Percentiles rank a stretch among this genome's conserved stretches.
phyloP scores from a whole-genome alignment of 306 rosid species.

The Vicia villosa region DNA sequence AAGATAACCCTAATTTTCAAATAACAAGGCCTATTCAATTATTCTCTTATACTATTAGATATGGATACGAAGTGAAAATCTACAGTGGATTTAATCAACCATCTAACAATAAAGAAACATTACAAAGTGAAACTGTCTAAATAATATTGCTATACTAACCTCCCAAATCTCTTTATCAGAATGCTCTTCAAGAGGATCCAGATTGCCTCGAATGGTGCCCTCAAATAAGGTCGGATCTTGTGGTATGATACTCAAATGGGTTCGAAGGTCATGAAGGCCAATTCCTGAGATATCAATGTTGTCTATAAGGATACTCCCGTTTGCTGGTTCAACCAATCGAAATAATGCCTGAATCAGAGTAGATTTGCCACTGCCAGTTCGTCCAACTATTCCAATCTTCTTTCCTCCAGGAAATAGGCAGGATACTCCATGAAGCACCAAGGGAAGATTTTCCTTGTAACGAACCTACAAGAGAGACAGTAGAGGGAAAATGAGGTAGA shows the following conservation, averaged over 20 bases:
- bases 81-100: background rate
- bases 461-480: conserved; percentile 61
- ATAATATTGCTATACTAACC: conserved; percentile 47
- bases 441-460: conserved; percentile 89
- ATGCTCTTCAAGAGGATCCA: conserved; percentile 89
- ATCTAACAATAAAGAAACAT: background rate
- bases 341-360: conserved; percentile 92
- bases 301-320: conserved; percentile 81
- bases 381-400: conserved; percentile 95
- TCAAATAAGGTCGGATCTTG: conserved; percentile 97
- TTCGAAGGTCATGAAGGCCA: conserved; percentile 94
- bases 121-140: conserved; percentile 14
- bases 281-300: conserved; percentile 67
- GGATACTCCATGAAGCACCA: conserved; percentile 80
- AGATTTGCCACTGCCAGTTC: conserved; percentile 97
- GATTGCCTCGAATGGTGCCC: conserved; percentile 87
- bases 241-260: conserved; percentile 88
- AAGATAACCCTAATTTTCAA: conserved; percentile 5
- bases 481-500: background rate
- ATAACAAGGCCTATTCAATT: background rate
- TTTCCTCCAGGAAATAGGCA: conserved; percentile 88
- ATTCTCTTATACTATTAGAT: background rate
- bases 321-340: conserved; percentile 80
- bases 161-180: conserved; percentile 85
- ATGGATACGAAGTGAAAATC: background rate